A percentile compares a stretch with the other conserved stretches of the same genome.
Conservation (phyloP, 2,329 filamentous ascomycete species). For the Ceratocystis albifundus region DNA sequence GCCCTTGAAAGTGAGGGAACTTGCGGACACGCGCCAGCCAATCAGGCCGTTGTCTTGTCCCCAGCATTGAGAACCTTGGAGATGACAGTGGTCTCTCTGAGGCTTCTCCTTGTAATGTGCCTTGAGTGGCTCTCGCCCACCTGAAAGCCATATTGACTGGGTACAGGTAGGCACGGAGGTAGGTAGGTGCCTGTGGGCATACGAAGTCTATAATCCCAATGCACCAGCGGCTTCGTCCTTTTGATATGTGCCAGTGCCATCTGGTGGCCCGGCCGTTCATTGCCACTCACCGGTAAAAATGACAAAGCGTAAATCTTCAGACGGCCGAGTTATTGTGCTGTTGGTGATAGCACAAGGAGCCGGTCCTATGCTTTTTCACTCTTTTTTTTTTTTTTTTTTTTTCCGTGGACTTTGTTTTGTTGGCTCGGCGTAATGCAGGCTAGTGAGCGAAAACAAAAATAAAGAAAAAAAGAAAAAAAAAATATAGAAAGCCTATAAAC, state of each 20-base stretch:
- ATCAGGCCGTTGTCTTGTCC: neutral
- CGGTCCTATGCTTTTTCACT: neutral
- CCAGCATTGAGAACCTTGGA: neutral
- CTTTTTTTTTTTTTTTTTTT: neutral
- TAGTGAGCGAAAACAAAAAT: neutral
- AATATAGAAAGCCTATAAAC: neutral
- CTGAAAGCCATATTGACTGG: conserved; percentile 14
- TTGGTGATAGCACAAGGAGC: neutral
- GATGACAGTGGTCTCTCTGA: neutral
- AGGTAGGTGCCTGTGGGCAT: neutral
- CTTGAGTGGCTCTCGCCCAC: conserved; percentile 7
- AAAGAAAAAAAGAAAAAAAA: neutral
- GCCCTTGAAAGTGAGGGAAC: conserved; percentile 3
- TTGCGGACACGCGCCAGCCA: neutral
- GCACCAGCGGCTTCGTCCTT: neutral
- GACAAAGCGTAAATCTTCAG: neutral
- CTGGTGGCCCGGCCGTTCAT: neutral
- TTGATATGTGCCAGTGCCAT: conserved; percentile 6
- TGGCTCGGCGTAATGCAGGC: neutral
- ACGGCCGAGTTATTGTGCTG: neutral
- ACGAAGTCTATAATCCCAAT: conserved; percentile 9
- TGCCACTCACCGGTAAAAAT: neutral
- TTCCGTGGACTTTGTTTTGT: neutral
- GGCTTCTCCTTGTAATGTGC: neutral
- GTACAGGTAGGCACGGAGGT: neutral